phyloP scores from a whole-genome alignment of 176 grass and related monocot genomes.

The Pontederia crassipes region DNA sequence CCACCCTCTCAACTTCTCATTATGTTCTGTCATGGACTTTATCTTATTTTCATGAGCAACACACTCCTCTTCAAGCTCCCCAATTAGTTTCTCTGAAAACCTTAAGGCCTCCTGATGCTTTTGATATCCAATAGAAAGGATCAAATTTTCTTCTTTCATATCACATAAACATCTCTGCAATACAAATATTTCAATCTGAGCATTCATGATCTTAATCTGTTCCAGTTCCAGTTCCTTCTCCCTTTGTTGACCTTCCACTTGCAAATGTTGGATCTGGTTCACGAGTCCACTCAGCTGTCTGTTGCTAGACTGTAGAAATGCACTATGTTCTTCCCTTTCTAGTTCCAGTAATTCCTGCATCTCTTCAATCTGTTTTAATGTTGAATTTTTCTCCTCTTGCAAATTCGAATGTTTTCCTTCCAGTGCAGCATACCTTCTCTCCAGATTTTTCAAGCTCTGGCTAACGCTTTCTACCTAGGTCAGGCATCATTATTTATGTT shows the following conservation, averaged over 20 bases:
- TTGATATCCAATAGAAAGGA: slow-evolving; percentile 19
- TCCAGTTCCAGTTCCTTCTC: slow-evolving; percentile 55
- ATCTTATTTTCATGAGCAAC: slow-evolving; percentile 32
- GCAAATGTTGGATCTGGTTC: slow-evolving; percentile 36
- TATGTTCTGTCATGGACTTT: slow-evolving; percentile 31
- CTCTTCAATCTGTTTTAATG: slow-evolving; percentile 30
- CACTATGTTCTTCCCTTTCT: slow-evolving; percentile 41
- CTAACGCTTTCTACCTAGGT: slow-evolving; percentile 68
- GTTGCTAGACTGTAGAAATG: slow-evolving; percentile 35
- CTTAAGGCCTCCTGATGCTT: slow-evolving; percentile 27
- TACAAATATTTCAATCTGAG: slow-evolving; percentile 67
- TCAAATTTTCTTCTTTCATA: slow-evolving; percentile 50
- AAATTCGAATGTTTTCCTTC: slow-evolving; percentile 52
- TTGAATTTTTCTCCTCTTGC: slow-evolving; percentile 50
- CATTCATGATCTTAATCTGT: slow-evolving; percentile 46
- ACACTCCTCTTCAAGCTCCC: slow-evolving; percentile 14
- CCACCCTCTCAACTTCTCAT: slow-evolving; percentile 46
- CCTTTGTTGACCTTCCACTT: slow-evolving; percentile 38
- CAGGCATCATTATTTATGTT: slow-evolving; percentile 1
- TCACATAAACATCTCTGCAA: slow-evolving; percentile 68
- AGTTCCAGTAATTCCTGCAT: slow-evolving; percentile 41
- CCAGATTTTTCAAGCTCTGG: slow-evolving; percentile 45
- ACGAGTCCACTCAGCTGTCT: slow-evolving; percentile 5
- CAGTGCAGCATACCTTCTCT: slow-evolving; percentile 51
- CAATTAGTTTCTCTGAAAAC: not conserved